These are phyloP conservation scores for Eucalyptus rudis DNA, from an alignment of 345 rosid species.

Conservation along the genomic window DNA sequence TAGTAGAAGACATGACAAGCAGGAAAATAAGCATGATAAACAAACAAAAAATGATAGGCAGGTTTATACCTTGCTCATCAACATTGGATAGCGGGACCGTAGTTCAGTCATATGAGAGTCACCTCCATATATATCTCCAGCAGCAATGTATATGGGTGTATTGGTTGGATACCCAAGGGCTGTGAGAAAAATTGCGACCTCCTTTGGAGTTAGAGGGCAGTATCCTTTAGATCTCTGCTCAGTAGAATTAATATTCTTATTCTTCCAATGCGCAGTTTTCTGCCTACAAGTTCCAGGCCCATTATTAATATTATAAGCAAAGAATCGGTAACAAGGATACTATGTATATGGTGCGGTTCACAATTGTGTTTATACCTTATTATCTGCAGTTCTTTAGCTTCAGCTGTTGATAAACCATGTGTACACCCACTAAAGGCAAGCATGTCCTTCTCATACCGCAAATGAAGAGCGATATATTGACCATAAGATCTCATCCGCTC, in stretches of 20 bases:
- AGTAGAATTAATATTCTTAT: conserved; percentile 2
- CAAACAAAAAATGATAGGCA: neutral
- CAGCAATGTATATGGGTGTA: conserved; percentile 15
- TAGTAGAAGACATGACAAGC: neutral
- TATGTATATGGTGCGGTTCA: neutral
- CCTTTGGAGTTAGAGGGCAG: conserved; percentile 25
- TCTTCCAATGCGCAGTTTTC: conserved; percentile 15
- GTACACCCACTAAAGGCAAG: conserved; percentile 16
- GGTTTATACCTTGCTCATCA: conserved; percentile 3
- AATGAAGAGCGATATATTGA: conserved; percentile 10
- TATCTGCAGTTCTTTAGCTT: neutral
- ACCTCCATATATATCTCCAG: conserved; percentile 21
- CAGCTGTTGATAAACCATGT: conserved; percentile 3
- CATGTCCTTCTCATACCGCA: conserved; percentile 21
- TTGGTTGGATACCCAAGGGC: conserved; percentile 10
- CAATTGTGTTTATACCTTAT: conserved; percentile 3
- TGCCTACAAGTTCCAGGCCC: conserved; percentile 4
- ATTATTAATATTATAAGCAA: neutral
- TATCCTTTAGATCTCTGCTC: conserved; percentile 7
- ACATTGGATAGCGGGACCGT: conserved; percentile 2
- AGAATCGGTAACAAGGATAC: neutral
- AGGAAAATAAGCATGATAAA: neutral
- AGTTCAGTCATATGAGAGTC: conserved; percentile 4
- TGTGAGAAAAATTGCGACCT: conserved; percentile 10
- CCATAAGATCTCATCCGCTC: conserved; percentile 3